A percentile compares a stretch with the other conserved stretches of the same genome.
phyloP scores from a whole-genome alignment of 345 rosid species.

The Dipteronia sinensis region DNA sequence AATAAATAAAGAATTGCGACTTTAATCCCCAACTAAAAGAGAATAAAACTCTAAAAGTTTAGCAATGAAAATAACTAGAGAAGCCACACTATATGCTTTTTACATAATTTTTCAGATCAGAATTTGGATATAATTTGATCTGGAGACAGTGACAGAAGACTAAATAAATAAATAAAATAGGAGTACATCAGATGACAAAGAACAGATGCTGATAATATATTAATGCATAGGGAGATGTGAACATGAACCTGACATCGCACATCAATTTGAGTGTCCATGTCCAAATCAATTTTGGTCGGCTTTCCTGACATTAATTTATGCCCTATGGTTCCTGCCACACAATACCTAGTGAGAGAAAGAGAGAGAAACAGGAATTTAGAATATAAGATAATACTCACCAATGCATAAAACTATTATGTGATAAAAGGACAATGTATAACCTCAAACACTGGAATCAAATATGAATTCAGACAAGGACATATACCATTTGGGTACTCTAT shows the following conservation, averaged over 20 bases:
- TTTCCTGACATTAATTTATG: slow-evolving; percentile 88
- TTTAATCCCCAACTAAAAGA: background rate
- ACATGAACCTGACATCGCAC: slow-evolving; percentile 85
- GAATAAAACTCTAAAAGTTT: background rate
- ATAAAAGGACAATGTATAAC: background rate
- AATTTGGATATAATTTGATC: slow-evolving; percentile 2
- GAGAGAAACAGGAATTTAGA: background rate
- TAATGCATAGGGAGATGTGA: slow-evolving; percentile 3
- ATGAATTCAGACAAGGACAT: background rate
- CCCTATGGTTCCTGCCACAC: slow-evolving; percentile 93
- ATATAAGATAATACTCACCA: background rate
- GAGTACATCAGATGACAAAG: background rate
- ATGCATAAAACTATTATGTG: slow-evolving; percentile 3
- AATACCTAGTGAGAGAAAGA: slow-evolving; percentile 53
- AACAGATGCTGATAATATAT: slow-evolving; percentile 7
- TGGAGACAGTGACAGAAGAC: slow-evolving; percentile 15
- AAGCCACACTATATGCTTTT: background rate
- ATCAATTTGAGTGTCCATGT: slow-evolving; percentile 78
- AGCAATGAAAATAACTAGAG: background rate
- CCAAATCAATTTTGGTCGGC: slow-evolving; percentile 77
- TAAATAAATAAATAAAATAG: background rate
- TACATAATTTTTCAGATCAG: background rate
- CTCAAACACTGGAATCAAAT: background rate
- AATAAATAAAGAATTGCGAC: background rate
- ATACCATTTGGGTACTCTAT: background rate